Evolutionary conservation across 1,284 basidiomycete species (phyloP).

Genomic region (Cutaneotrichosporon mucoides): DNA sequence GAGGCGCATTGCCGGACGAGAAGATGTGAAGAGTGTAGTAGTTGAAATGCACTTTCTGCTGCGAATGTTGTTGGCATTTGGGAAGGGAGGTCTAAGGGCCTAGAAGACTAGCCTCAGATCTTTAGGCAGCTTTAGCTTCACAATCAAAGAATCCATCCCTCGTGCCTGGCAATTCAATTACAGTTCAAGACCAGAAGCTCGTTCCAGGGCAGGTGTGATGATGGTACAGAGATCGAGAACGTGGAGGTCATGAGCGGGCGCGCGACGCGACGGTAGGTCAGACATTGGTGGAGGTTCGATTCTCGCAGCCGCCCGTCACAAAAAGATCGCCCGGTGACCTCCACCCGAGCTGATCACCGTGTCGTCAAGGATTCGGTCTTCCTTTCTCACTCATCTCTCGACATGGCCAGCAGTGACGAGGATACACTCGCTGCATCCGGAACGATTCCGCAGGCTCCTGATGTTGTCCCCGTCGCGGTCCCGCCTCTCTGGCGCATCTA

Average conservation of each 20-base stretch:
- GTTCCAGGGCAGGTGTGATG: too few species aligned
- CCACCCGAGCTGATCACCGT: background rate
- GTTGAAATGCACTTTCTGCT: too few species aligned
- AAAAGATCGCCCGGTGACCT: background rate
- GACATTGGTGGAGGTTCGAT: too few species aligned
- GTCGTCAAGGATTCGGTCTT: background rate
- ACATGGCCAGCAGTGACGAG: background rate
- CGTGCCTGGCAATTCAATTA: background rate
- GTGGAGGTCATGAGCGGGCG: too few species aligned
- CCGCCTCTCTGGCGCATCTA: background rate
- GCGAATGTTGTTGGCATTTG: too few species aligned
- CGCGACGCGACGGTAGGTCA: too few species aligned
- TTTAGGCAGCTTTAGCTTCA: too few species aligned
- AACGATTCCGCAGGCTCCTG: background rate
- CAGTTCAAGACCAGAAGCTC: too few species aligned
- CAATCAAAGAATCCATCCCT: background rate
- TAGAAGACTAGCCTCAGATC: too few species aligned
- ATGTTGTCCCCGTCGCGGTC: background rate
- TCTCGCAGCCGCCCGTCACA: too few species aligned
- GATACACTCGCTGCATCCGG: background rate
- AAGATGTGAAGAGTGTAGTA: background rate
- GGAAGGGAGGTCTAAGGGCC: too few species aligned
- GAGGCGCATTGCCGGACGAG: background rate
- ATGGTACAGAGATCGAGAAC: too few species aligned
- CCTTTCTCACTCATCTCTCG: background rate